Percentiles rank a stretch among this genome's conserved stretches.
phyloP scores from a whole-genome alignment of 2,329 filamentous ascomycete species.

The Phaeosphaeriaceae sp. region DNA sequence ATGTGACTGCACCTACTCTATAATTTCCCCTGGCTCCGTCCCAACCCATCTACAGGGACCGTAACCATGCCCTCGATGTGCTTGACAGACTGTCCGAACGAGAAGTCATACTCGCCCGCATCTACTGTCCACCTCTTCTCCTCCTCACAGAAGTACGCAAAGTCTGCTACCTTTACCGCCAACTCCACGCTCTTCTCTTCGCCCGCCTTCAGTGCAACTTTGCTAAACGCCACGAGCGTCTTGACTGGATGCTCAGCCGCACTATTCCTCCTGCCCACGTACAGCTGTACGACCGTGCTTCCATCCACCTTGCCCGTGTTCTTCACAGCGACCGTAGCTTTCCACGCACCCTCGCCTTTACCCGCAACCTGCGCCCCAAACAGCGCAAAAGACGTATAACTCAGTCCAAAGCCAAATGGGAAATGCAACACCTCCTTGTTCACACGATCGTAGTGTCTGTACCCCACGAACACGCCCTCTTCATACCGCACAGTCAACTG shows the following conservation, averaged over 20 bases:
- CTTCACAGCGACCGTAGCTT: conserved; percentile 50
- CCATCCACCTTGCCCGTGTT: conserved; percentile 61
- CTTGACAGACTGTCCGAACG: conserved; percentile 38
- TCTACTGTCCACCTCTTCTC: conserved; percentile 39
- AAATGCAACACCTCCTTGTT: conserved; percentile 57
- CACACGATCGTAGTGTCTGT: conserved; percentile 67
- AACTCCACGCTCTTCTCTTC: conserved; percentile 66
- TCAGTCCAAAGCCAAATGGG: conserved; percentile 49
- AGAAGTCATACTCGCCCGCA: conserved; percentile 38
- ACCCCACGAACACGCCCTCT: conserved; percentile 63
- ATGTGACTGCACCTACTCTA: background rate
- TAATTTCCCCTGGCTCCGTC: conserved; percentile 9
- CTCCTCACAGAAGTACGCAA: conserved; percentile 43
- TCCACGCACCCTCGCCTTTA: conserved; percentile 56
- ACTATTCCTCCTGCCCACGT: conserved; percentile 58
- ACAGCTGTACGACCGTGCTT: conserved; percentile 63
- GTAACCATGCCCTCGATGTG: conserved; percentile 33
- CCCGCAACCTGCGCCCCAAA: conserved; percentile 65
- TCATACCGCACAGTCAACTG: conserved; percentile 68
- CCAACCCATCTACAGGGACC: conserved; percentile 28
- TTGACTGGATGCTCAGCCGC: conserved; percentile 63
- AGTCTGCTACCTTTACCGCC: conserved; percentile 27
- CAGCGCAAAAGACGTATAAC: conserved; percentile 51
- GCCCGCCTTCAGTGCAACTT: conserved; percentile 65
- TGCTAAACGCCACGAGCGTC: conserved; percentile 72